phyloP scores from a whole-genome alignment of 305 asterid species.

The Rubia peregrina region DNA sequence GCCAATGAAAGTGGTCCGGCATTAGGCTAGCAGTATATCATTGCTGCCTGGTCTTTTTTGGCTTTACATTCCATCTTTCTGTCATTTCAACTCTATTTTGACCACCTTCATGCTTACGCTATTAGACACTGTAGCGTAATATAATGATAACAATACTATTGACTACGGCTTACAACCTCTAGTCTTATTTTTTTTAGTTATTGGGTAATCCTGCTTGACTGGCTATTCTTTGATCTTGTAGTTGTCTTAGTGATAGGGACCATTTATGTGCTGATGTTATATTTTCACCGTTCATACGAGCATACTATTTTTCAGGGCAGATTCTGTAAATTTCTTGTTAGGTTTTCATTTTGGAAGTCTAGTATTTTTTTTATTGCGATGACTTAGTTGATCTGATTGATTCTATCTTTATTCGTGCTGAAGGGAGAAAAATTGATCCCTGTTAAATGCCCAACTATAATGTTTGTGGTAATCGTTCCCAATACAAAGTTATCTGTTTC shows the following conservation, averaged over 20 bases:
- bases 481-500: not conserved
- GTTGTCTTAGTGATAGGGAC: not conserved
- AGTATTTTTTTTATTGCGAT: not conserved
- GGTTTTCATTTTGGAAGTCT: not conserved
- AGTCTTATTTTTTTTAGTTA: not conserved
- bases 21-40: too few species aligned
- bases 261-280: not conserved
- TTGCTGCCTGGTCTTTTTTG: too few species aligned
- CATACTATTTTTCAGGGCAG: not conserved
- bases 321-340: not conserved
- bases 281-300: not conserved
- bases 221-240: not conserved
- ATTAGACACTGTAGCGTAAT: too few species aligned
- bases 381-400: not conserved
- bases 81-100: too few species aligned
- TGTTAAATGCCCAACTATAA: not conserved
- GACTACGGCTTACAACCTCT: too few species aligned
- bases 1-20: too few species aligned
- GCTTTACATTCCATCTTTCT: too few species aligned
- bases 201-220: not conserved
- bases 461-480: not conserved
- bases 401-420: not conserved
- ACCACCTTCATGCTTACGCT: too few species aligned
- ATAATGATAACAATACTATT: too few species aligned
- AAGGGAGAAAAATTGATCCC: too few species aligned